These are phyloP conservation scores for Inga oerstediana DNA, from an alignment of 306 rosid species.

Conservation along the genomic window DNA sequence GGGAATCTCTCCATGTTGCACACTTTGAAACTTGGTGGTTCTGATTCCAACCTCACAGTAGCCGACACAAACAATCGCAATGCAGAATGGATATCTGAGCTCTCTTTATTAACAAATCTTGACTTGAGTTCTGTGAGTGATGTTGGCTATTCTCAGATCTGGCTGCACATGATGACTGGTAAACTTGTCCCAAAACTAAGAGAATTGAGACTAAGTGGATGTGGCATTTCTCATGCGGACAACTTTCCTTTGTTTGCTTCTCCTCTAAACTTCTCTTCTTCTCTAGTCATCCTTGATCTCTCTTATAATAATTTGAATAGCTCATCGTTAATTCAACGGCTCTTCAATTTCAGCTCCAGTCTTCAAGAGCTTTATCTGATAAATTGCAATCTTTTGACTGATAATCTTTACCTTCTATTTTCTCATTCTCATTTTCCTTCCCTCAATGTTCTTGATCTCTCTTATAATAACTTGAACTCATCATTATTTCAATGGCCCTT, in stretches of 20 bases:
- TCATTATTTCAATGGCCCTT: not conserved
- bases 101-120: slow-evolving; percentile 5
- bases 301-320: not conserved
- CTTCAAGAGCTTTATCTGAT: not conserved
- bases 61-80: not conserved
- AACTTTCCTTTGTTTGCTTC: not conserved
- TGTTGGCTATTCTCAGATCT: not conserved
- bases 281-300: slow-evolving; percentile 4
- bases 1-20: not conserved
- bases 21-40: too few relatives aligned
- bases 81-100: not conserved
- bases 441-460: slow-evolving; percentile 16
- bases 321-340: not conserved
- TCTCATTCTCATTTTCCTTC: not conserved
- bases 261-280: not conserved
- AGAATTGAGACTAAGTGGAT: not conserved
- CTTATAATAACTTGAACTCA: not conserved
- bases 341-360: not conserved
- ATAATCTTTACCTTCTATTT: not conserved
- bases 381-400: not conserved
- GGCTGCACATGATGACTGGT: not conserved
- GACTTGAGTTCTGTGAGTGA: not conserved
- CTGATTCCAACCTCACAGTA: too few relatives aligned
- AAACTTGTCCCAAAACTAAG: not conserved
- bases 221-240: not conserved